Evolutionary conservation across 129 eudicot genomes (phyloP), one percentile per base, ranked within the genome.

Genomic region (Helianthus tuberosus): DNA sequence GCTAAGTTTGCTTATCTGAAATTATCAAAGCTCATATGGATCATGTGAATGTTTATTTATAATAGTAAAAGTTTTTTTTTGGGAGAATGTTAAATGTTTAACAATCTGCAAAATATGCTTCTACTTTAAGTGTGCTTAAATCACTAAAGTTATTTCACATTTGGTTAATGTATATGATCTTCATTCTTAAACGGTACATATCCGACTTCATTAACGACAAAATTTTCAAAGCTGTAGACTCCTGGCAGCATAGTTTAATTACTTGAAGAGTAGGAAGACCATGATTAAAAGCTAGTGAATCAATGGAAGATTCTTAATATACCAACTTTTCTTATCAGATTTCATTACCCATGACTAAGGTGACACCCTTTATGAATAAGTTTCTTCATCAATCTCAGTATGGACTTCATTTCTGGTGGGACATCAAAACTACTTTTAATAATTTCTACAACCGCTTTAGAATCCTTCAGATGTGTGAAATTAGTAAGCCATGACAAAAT

Each of bases 21-120:
- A 16, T 47, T 59, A 44, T 29, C 35, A 70, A 70, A 25, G 35
- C 64, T 52, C 51, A 4, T 35, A 27, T 1, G 25, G 47, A 49
- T 8, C 48, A 69, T 69, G 49, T 69, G 48, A 7, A n/a, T n/a
- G n/a, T n/a, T n/a, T n/a, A 32, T 69, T 50, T 69, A 17, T 69
- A 16, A 49, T 13, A 49, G 46, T 68, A 17, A 68, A 14, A 32
- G 27, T 35, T 11, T 53, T 48, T 49, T 54, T 47, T 52, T 3
- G 13, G 64, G 11, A 36, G 73, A n/a, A n/a, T n/a, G n/a, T n/a
- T n/a, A n/a, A n/a, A 6, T n/a, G 11, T 49, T 67, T 67, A 49
- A 32, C 49, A 8, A 69, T 69, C 9, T 66, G 7, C 47, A 9
- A 65, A 15, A 1, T 44, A 20, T 41, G 0, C 17, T 66, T 39